phyloP scores from a whole-genome alignment of 768 basidiomycete genomes.

The Tylopilus balloui region DNA sequence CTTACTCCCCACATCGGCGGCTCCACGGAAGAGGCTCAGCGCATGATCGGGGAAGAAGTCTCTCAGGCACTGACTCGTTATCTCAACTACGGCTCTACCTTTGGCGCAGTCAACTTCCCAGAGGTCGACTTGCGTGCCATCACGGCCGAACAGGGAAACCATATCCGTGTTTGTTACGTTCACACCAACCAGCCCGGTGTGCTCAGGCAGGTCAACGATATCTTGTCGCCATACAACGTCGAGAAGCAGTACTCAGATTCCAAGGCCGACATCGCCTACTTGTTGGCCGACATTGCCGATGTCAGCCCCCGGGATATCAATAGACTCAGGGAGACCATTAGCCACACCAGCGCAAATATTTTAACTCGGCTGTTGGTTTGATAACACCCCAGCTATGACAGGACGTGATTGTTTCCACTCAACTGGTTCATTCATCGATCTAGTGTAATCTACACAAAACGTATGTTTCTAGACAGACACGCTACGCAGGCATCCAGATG shows the following conservation, averaged over 20 bases:
- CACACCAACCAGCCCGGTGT: constrained; percentile 97
- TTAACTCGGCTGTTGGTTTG: constrained; percentile 80
- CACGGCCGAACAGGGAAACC: constrained; percentile 70
- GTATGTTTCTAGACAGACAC: background rate
- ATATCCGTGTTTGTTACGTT: constrained; percentile 90
- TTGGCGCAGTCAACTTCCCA: constrained; percentile 98
- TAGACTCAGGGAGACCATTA: constrained; percentile 73
- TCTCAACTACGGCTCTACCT: constrained; percentile 84
- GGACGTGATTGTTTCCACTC: constrained; percentile 37
- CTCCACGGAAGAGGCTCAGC: constrained; percentile 97
- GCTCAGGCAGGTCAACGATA: constrained; percentile 90
- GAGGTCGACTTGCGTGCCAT: constrained; percentile 96
- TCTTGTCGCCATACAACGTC: constrained; percentile 92
- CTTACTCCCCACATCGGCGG: constrained; percentile 99
- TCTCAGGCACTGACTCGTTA: constrained; percentile 80
- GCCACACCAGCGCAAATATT: constrained; percentile 78
- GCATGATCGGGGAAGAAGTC: constrained; percentile 96
- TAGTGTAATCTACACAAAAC: constrained; percentile 15
- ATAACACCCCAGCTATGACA: constrained; percentile 5
- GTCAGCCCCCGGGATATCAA: constrained; percentile 80
- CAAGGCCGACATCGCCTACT: constrained; percentile 87
- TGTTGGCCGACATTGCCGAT: constrained; percentile 95
- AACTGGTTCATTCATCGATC: constrained; percentile 40
- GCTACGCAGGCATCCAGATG: background rate
- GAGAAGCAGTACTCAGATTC: constrained; percentile 99